Evolutionary conservation across 495 filamentous ascomycete species (phyloP), one percentile per base, ranked within the genome.

Genomic region (Neurospora tetraspora): DNA sequence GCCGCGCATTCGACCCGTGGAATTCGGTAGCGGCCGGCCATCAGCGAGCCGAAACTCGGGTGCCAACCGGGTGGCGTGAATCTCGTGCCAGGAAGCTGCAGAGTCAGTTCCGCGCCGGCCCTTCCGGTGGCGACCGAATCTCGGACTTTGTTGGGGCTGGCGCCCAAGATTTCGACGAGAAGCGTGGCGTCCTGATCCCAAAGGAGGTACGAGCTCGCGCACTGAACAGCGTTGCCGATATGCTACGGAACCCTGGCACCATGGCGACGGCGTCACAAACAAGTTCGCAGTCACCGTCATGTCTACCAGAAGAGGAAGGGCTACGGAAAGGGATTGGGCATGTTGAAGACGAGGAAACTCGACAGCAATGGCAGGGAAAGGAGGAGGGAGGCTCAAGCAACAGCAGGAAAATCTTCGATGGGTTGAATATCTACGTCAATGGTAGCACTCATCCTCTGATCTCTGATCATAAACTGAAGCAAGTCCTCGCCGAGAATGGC

Each of bases 381-480:
- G 82, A 84, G 31, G 82, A 80, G 12, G 74, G 69, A 76, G 82
- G 69, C 69, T 68, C 39, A 16, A 73, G 72, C 20, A 74, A 76
- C 74, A 75, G 42, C 78, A 68, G 71, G 71, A 75, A 76, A 34
- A 86, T 97, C 71, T 93, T 97, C 79, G 77, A 85, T 68, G 86
- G 87, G 20, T 83, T 92, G 36, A 87, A 86, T 31, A 86, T 98
- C 79, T 96, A 96, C 82, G 87, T 98, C 82, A 97, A 97, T 82
- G 95, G 94, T 70, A 92, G 91, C 70, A 97, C 93, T 1, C 83
- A 89, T 70, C 93, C 95, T 7, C 77, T 87, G 16, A 87, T 99
- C 65, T 94, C 92, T 1, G 94, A 99, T 82, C 92, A 97, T 79
- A 89, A 88, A 77, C 87, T 98, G 68, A 97, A 96, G 82, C 89